Evolutionary conservation across 2,329 filamentous ascomycete species (phyloP), one percentile per base, ranked within the genome.

Genomic region (Amylocarpus encephaloides): DNA sequence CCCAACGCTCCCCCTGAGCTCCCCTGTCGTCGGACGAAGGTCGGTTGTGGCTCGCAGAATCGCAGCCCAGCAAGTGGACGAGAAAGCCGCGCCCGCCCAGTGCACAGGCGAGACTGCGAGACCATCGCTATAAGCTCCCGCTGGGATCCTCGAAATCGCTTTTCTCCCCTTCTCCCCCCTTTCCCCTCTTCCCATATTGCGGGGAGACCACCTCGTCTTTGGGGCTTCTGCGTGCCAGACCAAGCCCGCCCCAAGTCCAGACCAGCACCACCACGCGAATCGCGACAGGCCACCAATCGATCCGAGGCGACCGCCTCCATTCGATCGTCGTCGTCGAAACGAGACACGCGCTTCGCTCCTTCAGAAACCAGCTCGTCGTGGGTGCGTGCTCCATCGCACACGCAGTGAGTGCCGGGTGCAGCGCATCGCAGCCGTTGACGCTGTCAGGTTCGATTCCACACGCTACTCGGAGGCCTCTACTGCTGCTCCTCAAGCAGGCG

Each of bases 171-270:
- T 34, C 30, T 32, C 26, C 39, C 38, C 32, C 34, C 43, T 22
- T 35, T 35, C 39, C 15, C 42, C 19, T 34, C 48, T 43, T 43
- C 34, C 34, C 45, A 40, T 39, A 38, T 48, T 48, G 49, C 47
- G 52, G 52, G 52, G 52, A 51, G 48, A 36, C 35, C 41, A 40
- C 45, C 18, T 39, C 38, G n/a, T n/a, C n/a, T 16, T n/a, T n/a
- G 5, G 10, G 12, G 16, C 40, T 43, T 33, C 22, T 42, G 41
- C 35, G 38, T 33, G 18, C 10, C 38, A 22, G 19, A 30, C 42
- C 46, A 19, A 39, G 19, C 46, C 41, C 19, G 40, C 10, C 19
- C 40, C 40, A 9, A 19, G 22, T 42, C 26, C 16, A 15, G 13
- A 3, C 13, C 15, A 38, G 15, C 16, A 15, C 30, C 19, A 18